phyloP scores from a whole-genome alignment of 495 filamentous ascomycete species.

The Physcia stellaris region DNA sequence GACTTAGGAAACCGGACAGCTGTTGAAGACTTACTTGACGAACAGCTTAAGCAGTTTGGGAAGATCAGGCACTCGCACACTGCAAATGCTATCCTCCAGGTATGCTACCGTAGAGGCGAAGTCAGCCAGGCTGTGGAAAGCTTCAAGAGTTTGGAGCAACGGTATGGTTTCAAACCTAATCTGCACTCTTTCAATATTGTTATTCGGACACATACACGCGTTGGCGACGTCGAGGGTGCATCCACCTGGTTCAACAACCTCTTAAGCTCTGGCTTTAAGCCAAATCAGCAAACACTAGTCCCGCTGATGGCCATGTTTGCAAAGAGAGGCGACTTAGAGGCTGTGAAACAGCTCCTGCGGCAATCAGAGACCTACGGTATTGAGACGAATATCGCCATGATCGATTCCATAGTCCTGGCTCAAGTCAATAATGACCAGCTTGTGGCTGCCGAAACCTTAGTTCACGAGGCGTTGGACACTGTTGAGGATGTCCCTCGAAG shows the following conservation, averaged over 20 bases:
- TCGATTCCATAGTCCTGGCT: conserved; percentile 50
- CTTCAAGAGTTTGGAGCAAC: conserved; percentile 41
- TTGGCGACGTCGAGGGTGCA: conserved; percentile 49
- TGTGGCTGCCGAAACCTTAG: conserved; percentile 47
- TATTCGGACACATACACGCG: conserved; percentile 53
- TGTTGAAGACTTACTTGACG: conserved; percentile 42
- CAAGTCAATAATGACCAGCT: conserved; percentile 51
- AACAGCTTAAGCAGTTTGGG: conserved; percentile 29
- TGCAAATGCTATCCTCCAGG: conserved; percentile 42
- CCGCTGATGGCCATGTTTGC: conserved; percentile 60
- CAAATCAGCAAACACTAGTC: conserved; percentile 49
- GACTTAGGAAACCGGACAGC: conserved; percentile 35
- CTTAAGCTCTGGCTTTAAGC: conserved; percentile 25
- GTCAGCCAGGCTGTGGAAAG: conserved; percentile 37
- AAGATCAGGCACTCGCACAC: conserved; percentile 21
- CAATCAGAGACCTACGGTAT: conserved; percentile 33
- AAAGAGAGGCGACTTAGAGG: conserved; percentile 60
- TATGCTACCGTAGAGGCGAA: conserved; percentile 52
- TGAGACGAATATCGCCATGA: conserved; percentile 35
- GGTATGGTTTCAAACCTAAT: conserved; percentile 40
- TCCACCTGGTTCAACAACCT: conserved; percentile 45
- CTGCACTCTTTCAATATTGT: conserved; percentile 60
- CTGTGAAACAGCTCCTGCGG: conserved; percentile 46
- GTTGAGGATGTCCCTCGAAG: conserved; percentile 20
- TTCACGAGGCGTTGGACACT: conserved; percentile 28